phyloP scores from a whole-genome alignment of 192 early-diverging fungal genomes.

The Rhizoclosmatium globosum region DNA sequence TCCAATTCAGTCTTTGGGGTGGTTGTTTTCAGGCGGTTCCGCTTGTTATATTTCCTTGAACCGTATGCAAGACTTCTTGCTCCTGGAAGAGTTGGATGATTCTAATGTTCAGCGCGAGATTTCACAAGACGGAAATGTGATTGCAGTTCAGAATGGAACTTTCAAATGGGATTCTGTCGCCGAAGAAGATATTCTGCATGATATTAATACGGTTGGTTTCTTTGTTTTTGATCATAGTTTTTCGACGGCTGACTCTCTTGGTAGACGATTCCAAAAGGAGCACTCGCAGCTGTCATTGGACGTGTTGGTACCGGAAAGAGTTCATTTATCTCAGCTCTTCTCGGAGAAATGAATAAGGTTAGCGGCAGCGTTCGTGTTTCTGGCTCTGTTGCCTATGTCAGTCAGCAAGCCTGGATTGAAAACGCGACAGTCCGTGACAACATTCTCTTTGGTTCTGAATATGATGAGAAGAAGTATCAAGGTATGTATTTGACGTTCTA shows the following conservation, averaged over 20 bases:
- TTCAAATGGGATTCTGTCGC: constrained; percentile 60
- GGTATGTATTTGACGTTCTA: no score
- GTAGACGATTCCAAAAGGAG: no score
- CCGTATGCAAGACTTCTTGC: constrained; percentile 31
- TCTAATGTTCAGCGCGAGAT: constrained; percentile 13
- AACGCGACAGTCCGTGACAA: constrained; percentile 85
- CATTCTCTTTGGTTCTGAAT: constrained; percentile 83
- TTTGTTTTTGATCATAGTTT: no score
- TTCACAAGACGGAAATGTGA: constrained; percentile 42
- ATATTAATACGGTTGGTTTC: constrained; percentile 25
- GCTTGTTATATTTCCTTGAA: constrained; percentile 22
- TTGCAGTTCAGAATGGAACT: constrained; percentile 59
- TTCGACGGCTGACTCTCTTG: no score
- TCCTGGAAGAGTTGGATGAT: constrained; percentile 30
- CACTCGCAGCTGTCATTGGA: no score
- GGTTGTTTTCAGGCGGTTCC: constrained; percentile 28
- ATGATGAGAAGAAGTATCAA: constrained; percentile 73
- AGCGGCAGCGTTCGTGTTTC: constrained; percentile 59
- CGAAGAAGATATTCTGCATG: not conserved
- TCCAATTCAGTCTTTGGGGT: constrained; percentile 25
- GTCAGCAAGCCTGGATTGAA: constrained; percentile 86
- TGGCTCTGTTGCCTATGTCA: constrained; percentile 73
- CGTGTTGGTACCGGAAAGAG: constrained; percentile 80
- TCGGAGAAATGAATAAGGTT: constrained; percentile 75
- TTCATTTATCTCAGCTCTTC: constrained; percentile 74